These are phyloP conservation scores for Blastobotrys parvus DNA, from an alignment of 805 yeast species.

Conservation along the genomic window DNA sequence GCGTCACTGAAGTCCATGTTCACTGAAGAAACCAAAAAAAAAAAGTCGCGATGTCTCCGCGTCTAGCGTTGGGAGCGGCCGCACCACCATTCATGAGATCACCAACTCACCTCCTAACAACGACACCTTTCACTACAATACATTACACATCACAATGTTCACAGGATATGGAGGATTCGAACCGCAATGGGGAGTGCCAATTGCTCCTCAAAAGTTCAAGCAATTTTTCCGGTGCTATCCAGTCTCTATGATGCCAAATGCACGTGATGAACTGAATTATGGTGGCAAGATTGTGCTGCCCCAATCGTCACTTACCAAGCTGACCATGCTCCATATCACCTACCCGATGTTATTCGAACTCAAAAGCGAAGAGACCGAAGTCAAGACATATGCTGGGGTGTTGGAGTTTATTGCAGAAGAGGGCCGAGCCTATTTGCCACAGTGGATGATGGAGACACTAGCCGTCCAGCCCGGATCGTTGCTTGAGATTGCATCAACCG, in stretches of 20 bases:
- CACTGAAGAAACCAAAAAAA: neutral
- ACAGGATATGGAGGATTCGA: conserved; percentile 3
- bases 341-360: conserved; percentile 94
- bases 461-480: conserved; percentile 71
- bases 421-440: conserved; percentile 89
- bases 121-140: neutral
- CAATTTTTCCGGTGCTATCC: conserved; percentile 93
- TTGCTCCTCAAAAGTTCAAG: conserved; percentile 43
- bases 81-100: neutral
- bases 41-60: neutral
- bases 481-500: conserved; percentile 59
- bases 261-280: conserved; percentile 62
- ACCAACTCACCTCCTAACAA: neutral
- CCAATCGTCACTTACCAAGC: conserved; percentile 79
- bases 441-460: conserved; percentile 89
- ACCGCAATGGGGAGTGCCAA: neutral
- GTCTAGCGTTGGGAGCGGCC: too few species aligned
- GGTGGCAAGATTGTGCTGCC: conserved; percentile 97
- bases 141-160: conserved; percentile 2
- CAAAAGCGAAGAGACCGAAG: conserved; percentile 51
- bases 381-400: conserved; percentile 83
- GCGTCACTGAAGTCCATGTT: neutral
- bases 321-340: conserved; percentile 81
- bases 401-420: conserved; percentile 95
- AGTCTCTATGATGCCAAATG: conserved; percentile 74